These are phyloP conservation scores for Fusarium continuum DNA, from an alignment of 2,329 filamentous ascomycete species.

Conservation along the genomic window DNA sequence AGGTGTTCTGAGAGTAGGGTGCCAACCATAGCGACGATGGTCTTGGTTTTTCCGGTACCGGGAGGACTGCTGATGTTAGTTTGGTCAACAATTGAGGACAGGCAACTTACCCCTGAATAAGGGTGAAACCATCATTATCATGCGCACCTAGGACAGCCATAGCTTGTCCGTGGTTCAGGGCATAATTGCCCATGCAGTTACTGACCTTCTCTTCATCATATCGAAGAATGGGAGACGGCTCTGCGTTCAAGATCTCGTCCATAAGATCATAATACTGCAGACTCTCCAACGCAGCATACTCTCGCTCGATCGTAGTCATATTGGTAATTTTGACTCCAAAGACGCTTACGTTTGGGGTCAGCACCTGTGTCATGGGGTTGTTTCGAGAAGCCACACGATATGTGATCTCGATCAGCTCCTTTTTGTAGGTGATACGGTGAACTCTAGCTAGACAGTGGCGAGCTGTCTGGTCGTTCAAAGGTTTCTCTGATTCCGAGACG, in stretches of 20 bases:
- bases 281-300: slow-evolving; percentile 90
- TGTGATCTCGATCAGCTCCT: slow-evolving; percentile 81
- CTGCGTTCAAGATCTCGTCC: slow-evolving; percentile 87
- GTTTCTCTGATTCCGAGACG: slow-evolving; percentile 77
- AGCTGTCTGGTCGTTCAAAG: slow-evolving; percentile 70
- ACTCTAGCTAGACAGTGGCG: slow-evolving; percentile 89
- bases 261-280: slow-evolving; percentile 96
- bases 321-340: slow-evolving; percentile 87
- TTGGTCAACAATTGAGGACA: neutral
- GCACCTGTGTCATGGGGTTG: slow-evolving; percentile 67
- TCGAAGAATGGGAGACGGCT: slow-evolving; percentile 86
- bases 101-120: slow-evolving; percentile 81
- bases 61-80: slow-evolving; percentile 71
- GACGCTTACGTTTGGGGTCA: slow-evolving; percentile 76
- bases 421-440: slow-evolving; percentile 81
- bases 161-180: slow-evolving; percentile 87
- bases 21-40: slow-evolving; percentile 95
- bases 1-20: slow-evolving; percentile 65
- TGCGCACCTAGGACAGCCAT: slow-evolving; percentile 90
- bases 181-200: slow-evolving; percentile 77
- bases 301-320: slow-evolving; percentile 92
- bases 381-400: slow-evolving; percentile 80
- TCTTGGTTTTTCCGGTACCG: slow-evolving; percentile 98
- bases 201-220: slow-evolving; percentile 79
- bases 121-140: slow-evolving; percentile 95